phyloP scores from a whole-genome alignment of 2,329 filamentous ascomycete species.

The Dryadomyces quercivorus region DNA sequence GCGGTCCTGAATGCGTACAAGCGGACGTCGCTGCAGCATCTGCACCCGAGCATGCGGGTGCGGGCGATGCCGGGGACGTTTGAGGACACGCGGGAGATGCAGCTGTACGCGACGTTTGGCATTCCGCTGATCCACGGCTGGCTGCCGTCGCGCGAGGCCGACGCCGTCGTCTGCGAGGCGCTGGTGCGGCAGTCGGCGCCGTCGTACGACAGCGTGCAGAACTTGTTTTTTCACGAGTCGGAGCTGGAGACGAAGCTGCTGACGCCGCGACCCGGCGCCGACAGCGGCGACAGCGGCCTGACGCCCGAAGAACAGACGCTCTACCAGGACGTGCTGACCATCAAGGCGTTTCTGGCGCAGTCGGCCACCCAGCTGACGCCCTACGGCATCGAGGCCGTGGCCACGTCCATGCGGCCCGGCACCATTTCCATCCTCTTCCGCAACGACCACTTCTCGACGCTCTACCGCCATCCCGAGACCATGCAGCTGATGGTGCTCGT shows the following conservation, averaged over 20 bases:
- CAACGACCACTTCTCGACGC: slow-evolving; percentile 92
- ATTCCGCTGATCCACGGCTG: slow-evolving; percentile 89
- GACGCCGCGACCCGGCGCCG: slow-evolving; percentile 38
- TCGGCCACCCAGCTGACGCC: slow-evolving; percentile 82
- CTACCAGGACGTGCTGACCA: slow-evolving; percentile 71
- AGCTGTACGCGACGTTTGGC: slow-evolving; percentile 79
- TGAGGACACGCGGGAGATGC: slow-evolving; percentile 77
- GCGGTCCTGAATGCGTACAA: slow-evolving; percentile 34
- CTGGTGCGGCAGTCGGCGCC: slow-evolving; percentile 57
- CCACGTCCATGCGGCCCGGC: slow-evolving; percentile 58
- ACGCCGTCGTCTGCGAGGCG: slow-evolving; percentile 55
- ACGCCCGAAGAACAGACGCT: slow-evolving; percentile 62
- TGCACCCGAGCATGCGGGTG: slow-evolving; percentile 37
- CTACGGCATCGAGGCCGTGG: slow-evolving; percentile 66
- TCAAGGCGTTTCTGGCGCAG: slow-evolving; percentile 68
- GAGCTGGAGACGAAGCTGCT: slow-evolving; percentile 70
- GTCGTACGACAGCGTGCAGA: slow-evolving; percentile 86
- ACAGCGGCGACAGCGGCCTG: slow-evolving; percentile 33
- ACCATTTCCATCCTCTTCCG: slow-evolving; percentile 85
- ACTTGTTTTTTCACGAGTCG: slow-evolving; percentile 77
- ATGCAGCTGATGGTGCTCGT: slow-evolving; percentile 70
- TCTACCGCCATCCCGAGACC: slow-evolving; percentile 78
- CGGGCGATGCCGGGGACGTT: slow-evolving; percentile 57
- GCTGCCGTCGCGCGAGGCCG: slow-evolving; percentile 51
- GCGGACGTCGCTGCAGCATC: slow-evolving; percentile 38